Evolutionary conservation across 345 rosid species (phyloP), one percentile per base, ranked within the genome.

Genomic region (Bretschneidera sinensis): DNA sequence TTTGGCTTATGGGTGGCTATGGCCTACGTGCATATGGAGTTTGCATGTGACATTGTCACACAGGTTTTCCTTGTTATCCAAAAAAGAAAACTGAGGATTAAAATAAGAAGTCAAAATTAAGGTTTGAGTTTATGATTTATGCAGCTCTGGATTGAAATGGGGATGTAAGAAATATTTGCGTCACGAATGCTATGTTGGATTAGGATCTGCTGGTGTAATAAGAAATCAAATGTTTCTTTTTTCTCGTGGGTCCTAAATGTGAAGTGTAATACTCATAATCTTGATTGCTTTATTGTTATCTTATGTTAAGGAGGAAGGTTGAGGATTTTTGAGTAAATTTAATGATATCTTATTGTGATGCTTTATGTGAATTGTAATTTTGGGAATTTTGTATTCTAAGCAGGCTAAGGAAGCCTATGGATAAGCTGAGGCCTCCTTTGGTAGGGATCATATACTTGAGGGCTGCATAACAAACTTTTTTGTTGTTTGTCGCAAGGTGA

Each of bases 351-450:
- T 67, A 33, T 10, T n/a, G 0, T 21, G 47, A 21, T 28, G 54
- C 54, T 25, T 10, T 54, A 24, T 43, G 23, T 60, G 58, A 34
- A 54, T 39, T 17, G 57, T 51, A 15, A 51, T 62, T n/a, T 16
- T 59, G 56, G 35, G 23, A 22, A 55, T 43, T 24, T 71, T 71
- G 50, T 59, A 56, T 47, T 68, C 50, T 73, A 49, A 64, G 65
- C 69, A 89, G 97, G 87, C 64, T 80, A 24, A 76, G 95, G 79
- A 90, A 87, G 83, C 77, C 80, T 48, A 54, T 94, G 79, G 97
- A 90, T 81, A 82, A 74, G 74, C 71, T 84, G 48, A 85, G 95
- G 76, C 92, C 92, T 59, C 80, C 81, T 76, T 74, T 57, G 10
- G 86, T 79, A 17, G 99, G 67, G 87, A 89, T 68, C 90, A 65